Evolutionary conservation across 2,329 filamentous ascomycete species (phyloP).

Genomic region (Aspergillus sojae): DNA sequence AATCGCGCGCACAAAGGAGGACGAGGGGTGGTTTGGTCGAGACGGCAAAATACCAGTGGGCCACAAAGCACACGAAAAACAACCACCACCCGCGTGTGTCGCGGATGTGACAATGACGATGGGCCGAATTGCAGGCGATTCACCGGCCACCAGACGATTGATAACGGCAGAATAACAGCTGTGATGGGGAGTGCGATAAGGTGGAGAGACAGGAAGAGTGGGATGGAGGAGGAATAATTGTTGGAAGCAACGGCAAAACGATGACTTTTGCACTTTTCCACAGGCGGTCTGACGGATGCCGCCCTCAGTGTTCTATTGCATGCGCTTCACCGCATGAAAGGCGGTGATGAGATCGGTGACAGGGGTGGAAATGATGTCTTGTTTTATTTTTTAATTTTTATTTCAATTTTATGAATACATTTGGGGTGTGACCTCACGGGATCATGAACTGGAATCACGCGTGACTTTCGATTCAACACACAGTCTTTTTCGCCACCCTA

Average conservation of each 20-base stretch:
- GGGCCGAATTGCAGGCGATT: not conserved
- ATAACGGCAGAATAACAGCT: not conserved
- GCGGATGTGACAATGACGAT: not conserved
- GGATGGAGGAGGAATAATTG: conserved; percentile 24
- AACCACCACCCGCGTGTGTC: not conserved
- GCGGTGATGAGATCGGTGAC: conserved; percentile 40
- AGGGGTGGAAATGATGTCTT: not conserved
- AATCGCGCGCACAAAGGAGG: conserved; percentile 7
- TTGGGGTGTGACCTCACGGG: not conserved
- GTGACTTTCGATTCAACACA: not conserved
- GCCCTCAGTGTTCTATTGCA: conserved; percentile 22
- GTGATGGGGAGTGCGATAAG: conserved; percentile 9
- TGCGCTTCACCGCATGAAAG: conserved; percentile 42
- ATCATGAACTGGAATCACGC: not conserved
- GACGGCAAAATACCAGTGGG: conserved; percentile 10
- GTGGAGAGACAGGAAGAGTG: conserved; percentile 17
- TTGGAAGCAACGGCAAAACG: conserved; percentile 38
- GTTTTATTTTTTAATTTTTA: not conserved
- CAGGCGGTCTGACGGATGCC: conserved; percentile 38
- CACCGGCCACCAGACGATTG: not conserved
- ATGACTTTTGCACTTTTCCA: conserved; percentile 24
- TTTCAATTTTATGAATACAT: not conserved
- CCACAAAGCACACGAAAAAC: conserved; percentile 2
- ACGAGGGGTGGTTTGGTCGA: conserved; percentile 8
- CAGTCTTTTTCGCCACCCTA: not conserved